Conservation (phyloP, 257 asterid genomes). For the Solanum etuberosum region DNA sequence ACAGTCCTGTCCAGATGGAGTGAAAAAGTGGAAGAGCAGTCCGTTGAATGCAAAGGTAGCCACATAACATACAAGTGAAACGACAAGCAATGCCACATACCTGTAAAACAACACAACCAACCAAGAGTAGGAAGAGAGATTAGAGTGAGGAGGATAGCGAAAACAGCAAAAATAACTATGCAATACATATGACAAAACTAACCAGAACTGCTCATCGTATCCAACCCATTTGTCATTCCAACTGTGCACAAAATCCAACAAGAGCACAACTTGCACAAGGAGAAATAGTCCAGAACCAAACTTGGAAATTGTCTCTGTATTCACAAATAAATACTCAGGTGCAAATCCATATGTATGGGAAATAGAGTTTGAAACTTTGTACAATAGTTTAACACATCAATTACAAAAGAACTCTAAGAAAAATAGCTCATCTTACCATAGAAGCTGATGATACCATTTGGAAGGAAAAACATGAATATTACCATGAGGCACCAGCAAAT, state of each 20-base stretch:
- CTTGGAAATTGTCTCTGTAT: constrained; percentile 80
- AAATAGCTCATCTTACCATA: constrained; percentile 38
- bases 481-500: constrained; percentile 85
- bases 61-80: constrained; percentile 79
- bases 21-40: constrained; percentile 70
- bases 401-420: not conserved
- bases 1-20: constrained; percentile 88
- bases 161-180: not conserved
- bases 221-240: constrained; percentile 99
- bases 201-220: constrained; percentile 89
- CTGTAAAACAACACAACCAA: constrained; percentile 21
- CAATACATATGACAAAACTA: constrained; percentile 3
- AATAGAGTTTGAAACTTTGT: not conserved
- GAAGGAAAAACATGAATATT: constrained; percentile 82
- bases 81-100: constrained; percentile 76
- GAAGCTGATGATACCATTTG: constrained; percentile 76
- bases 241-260: constrained; percentile 81
- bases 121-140: not conserved
- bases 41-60: constrained; percentile 72
- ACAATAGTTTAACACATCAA: not conserved
- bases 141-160: not conserved
- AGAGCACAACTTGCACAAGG: constrained; percentile 89
- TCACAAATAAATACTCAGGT: not conserved
- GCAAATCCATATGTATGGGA: not conserved
- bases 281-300: constrained; percentile 92